A percentile compares a stretch with the other conserved stretches of the same genome.
Conservation (phyloP, 139 green algal species). For the Picochlorum sp. region DNA sequence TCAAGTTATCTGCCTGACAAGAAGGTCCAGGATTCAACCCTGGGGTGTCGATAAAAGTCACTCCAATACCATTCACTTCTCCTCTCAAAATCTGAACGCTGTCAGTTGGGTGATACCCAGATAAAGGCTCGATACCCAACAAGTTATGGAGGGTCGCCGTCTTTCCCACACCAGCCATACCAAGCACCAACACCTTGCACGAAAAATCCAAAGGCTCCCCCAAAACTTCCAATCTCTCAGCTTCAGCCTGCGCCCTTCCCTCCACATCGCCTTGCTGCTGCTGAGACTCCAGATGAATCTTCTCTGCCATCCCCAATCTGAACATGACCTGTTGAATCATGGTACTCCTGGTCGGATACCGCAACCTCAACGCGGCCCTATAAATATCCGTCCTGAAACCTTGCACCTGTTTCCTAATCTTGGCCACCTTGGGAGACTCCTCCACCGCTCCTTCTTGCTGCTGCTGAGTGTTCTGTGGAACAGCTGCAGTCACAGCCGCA, state of each 20-base stretch:
- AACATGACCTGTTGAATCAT: slow-evolving; percentile 35
- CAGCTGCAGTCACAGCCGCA: slow-evolving; percentile 1
- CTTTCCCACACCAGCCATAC: slow-evolving; percentile 64
- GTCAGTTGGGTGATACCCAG: slow-evolving; percentile 19
- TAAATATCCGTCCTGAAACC: slow-evolving; percentile 24
- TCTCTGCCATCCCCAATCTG: slow-evolving; percentile 70
- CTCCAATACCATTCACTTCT: slow-evolving; percentile 44
- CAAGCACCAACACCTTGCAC: slow-evolving; percentile 65
- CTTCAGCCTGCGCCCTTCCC: slow-evolving; percentile 15
- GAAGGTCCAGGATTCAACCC: slow-evolving; percentile 41
- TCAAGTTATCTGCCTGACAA: neutral
- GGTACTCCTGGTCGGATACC: slow-evolving; percentile 16
- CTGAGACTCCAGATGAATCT: slow-evolving; percentile 36
- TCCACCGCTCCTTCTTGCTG: neutral
- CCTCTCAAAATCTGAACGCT: slow-evolving; percentile 30
- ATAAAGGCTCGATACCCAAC: slow-evolving; percentile 29
- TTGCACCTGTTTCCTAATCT: slow-evolving; percentile 22
- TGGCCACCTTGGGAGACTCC: slow-evolving; percentile 11
- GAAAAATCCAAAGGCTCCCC: slow-evolving; percentile 27
- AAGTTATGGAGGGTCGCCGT: slow-evolving; percentile 57
- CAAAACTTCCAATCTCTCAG: slow-evolving; percentile 28
- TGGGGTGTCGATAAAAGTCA: slow-evolving; percentile 76
- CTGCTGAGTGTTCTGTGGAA: neutral
- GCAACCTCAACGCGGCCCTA: slow-evolving; percentile 21
- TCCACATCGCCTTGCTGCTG: slow-evolving; percentile 7